phyloP scores from a whole-genome alignment of 805 yeast genomes.

The Pichia pseudocactophila region DNA sequence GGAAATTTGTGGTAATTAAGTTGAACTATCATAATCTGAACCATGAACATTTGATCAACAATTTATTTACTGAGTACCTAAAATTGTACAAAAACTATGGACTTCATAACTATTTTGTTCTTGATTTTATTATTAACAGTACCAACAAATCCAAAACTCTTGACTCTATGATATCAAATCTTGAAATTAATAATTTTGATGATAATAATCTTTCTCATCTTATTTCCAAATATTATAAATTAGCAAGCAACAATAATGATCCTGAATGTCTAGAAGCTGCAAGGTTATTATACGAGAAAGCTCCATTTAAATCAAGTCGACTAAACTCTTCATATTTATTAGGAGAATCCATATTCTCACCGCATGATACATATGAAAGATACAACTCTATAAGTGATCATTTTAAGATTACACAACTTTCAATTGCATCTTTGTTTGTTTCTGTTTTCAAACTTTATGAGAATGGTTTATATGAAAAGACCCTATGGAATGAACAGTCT shows the following conservation, averaged over 20 bases:
- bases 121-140: slow-evolving; percentile 20
- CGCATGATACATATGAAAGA: slow-evolving; percentile 22
- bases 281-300: slow-evolving; percentile 15
- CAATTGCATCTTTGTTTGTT: slow-evolving; percentile 37
- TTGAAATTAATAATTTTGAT: slow-evolving; percentile 16
- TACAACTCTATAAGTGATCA: slow-evolving; percentile 17
- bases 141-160: slow-evolving; percentile 10
- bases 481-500: slow-evolving; percentile 39
- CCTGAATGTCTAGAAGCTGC: slow-evolving; percentile 19
- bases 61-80: slow-evolving; percentile 16
- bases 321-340: slow-evolving; percentile 20
- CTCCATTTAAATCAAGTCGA: slow-evolving; percentile 16
- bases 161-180: slow-evolving; percentile 11
- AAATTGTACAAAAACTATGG: slow-evolving; percentile 4
- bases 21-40: slow-evolving; percentile 16
- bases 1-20: slow-evolving; percentile 24
- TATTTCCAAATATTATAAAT: slow-evolving; percentile 22
- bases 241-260: slow-evolving; percentile 12
- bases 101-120: slow-evolving; percentile 10
- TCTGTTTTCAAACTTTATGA: slow-evolving; percentile 33
- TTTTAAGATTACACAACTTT: slow-evolving; percentile 18
- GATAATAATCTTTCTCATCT: slow-evolving; percentile 20
- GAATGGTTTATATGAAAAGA: slow-evolving; percentile 7
- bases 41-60: slow-evolving; percentile 10
- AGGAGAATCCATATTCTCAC: slow-evolving; percentile 29